A percentile compares a stretch with the other conserved stretches of the same genome.
Evolutionary conservation across 2,329 filamentous ascomycete genomes (phyloP).

Genomic region (Aspergillus carbonarius): DNA sequence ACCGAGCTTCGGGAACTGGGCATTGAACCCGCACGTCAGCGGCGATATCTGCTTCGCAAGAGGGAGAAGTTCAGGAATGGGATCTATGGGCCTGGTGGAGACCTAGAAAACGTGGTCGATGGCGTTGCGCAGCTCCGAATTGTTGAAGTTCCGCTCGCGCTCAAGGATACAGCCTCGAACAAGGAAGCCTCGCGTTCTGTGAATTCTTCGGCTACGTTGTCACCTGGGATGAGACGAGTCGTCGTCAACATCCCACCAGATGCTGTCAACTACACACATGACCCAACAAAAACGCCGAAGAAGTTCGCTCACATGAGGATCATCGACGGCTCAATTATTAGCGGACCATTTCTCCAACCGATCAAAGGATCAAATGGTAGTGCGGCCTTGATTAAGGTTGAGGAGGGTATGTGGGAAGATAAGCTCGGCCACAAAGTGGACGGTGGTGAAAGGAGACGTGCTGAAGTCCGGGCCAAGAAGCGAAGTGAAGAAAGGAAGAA

Average conservation of each 20-base stretch:
- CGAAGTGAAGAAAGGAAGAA: slow-evolving; percentile 76
- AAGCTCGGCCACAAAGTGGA: slow-evolving; percentile 87
- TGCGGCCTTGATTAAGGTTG: slow-evolving; percentile 66
- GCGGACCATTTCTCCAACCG: slow-evolving; percentile 70
- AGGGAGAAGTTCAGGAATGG: slow-evolving; percentile 79
- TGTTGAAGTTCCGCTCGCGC: slow-evolving; percentile 53
- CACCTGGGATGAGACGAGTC: slow-evolving; percentile 56
- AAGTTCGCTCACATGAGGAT: slow-evolving; percentile 67
- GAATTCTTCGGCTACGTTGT: slow-evolving; percentile 52
- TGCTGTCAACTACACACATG: slow-evolving; percentile 56
- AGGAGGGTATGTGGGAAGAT: slow-evolving; percentile 92
- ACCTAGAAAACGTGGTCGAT: slow-evolving; percentile 70
- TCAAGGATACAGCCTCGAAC: slow-evolving; percentile 26
- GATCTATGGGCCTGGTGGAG: slow-evolving; percentile 76
- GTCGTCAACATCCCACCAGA: slow-evolving; percentile 60
- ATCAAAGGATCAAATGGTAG: slow-evolving; percentile 60
- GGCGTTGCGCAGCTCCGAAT: slow-evolving; percentile 60
- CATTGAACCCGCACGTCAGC: slow-evolving; percentile 77
- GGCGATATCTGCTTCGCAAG: slow-evolving; percentile 85
- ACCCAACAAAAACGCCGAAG: slow-evolving; percentile 45
- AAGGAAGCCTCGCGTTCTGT: slow-evolving; percentile 26
- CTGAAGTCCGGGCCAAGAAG: slow-evolving; percentile 84
- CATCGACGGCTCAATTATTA: slow-evolving; percentile 66
- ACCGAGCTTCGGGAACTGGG: slow-evolving; percentile 77
- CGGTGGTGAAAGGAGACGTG: slow-evolving; percentile 87